These are phyloP conservation scores for Colletotrichum simmondsii DNA, from an alignment of 2,329 filamentous ascomycete species.

Conservation along the genomic window DNA sequence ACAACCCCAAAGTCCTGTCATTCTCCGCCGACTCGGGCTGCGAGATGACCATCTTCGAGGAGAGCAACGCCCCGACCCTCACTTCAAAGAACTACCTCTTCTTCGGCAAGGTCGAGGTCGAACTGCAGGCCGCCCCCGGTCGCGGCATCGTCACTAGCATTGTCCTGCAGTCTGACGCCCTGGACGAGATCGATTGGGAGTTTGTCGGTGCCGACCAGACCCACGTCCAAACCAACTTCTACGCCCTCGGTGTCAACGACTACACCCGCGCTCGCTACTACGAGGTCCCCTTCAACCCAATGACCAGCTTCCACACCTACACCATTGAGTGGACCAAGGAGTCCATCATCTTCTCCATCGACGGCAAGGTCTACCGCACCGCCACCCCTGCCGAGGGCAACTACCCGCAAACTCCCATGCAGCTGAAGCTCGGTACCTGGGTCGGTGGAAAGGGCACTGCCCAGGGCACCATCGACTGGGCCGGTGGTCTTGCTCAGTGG, in stretches of 20 bases:
- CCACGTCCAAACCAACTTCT: conserved; percentile 62
- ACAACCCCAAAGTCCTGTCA: conserved; percentile 49
- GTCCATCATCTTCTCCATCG: conserved; percentile 68
- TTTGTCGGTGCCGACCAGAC: conserved; percentile 45
- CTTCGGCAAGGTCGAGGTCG: conserved; percentile 61
- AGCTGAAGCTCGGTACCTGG: conserved; percentile 71
- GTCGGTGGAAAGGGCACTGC: conserved; percentile 58
- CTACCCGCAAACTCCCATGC: conserved; percentile 79
- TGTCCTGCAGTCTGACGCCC: conserved; percentile 60
- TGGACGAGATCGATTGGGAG: conserved; percentile 66
- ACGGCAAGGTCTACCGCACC: conserved; percentile 58
- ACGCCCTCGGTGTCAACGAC: conserved; percentile 66
- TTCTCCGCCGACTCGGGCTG: conserved; percentile 53
- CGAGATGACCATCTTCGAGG: conserved; percentile 59
- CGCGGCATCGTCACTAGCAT: conserved; percentile 60
- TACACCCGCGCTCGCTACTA: conserved; percentile 62
- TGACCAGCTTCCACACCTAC: conserved; percentile 69
- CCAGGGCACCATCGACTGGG: conserved; percentile 74
- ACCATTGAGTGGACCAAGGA: conserved; percentile 74
- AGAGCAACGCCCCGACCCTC: conserved; percentile 59
- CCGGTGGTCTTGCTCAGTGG: conserved; percentile 63
- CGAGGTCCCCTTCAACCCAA: conserved; percentile 51
- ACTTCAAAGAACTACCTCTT: conserved; percentile 60
- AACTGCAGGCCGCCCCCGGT: conserved; percentile 58
- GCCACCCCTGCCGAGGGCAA: conserved; percentile 60